These are phyloP conservation scores for Raddia distichophylla DNA, from an alignment of 176 grass and related monocot genomes.

Conservation along the genomic window DNA sequence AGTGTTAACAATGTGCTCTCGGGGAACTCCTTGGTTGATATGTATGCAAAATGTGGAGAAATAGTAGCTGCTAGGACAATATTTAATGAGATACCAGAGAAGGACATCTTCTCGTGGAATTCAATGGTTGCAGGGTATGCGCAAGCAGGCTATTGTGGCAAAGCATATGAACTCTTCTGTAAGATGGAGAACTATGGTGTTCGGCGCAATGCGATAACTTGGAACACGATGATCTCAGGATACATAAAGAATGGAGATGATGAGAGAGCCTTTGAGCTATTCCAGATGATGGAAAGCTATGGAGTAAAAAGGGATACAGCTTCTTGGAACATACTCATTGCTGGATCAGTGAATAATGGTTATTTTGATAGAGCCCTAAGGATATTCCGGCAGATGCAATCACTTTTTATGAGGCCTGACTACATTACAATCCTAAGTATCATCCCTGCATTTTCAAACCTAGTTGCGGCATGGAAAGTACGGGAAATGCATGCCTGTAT, in stretches of 20 bases:
- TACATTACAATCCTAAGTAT: slow-evolving; percentile 72
- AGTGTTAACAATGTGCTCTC: slow-evolving; percentile 51
- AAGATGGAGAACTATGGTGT: slow-evolving; percentile 64
- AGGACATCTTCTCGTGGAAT: slow-evolving; percentile 87
- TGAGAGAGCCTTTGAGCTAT: slow-evolving; percentile 77
- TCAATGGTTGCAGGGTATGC: slow-evolving; percentile 77
- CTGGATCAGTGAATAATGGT: slow-evolving; percentile 69
- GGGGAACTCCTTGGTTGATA: slow-evolving; percentile 70
- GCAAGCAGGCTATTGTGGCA: slow-evolving; percentile 68
- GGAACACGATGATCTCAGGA: slow-evolving; percentile 80
- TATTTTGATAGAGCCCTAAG: slow-evolving; percentile 60
- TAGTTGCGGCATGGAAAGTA: slow-evolving; percentile 61
- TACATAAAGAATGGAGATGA: slow-evolving; percentile 75
- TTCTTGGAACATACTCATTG: slow-evolving; percentile 83
- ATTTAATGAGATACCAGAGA: slow-evolving; percentile 60
- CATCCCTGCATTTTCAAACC: slow-evolving; percentile 68
- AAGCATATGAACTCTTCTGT: slow-evolving; percentile 72
- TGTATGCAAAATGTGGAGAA: slow-evolving; percentile 80
- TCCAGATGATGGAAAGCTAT: slow-evolving; percentile 64
- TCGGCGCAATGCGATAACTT: slow-evolving; percentile 68
- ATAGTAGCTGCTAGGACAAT: slow-evolving; percentile 51
- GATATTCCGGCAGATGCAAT: slow-evolving; percentile 72
- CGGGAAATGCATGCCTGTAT: slow-evolving; percentile 69
- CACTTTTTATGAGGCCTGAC: slow-evolving; percentile 49
- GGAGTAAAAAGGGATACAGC: slow-evolving; percentile 71